These are phyloP conservation scores for Cystobasidium sp. DNA, from an alignment of 1,284 basidiomycete species.

Conservation along the genomic window DNA sequence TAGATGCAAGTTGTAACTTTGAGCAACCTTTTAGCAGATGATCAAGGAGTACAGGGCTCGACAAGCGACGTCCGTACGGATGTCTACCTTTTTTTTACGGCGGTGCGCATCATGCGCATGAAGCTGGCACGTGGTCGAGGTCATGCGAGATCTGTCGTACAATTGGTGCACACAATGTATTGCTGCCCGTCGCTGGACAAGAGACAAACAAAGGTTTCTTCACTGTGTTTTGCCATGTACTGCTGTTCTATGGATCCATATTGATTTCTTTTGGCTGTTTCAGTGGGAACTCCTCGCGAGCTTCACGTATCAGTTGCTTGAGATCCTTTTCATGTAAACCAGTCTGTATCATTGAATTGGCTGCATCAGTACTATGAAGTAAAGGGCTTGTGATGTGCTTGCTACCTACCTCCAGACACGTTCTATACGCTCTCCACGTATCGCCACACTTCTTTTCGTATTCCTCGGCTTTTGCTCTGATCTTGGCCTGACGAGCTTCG, in stretches of 20 bases:
- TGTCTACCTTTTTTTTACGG: no score
- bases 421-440: constrained; percentile 34
- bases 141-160: no score
- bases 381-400: no score
- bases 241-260: constrained; percentile 27
- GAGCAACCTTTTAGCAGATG: no score
- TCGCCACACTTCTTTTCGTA: constrained; percentile 40
- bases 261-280: constrained; percentile 39
- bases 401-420: constrained; percentile 31
- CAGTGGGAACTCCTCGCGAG: constrained; percentile 42
- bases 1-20: no score
- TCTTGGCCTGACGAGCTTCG: constrained; percentile 32
- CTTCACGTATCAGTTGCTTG: constrained; percentile 41
- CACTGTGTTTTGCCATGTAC: background rate
- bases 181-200: background rate
- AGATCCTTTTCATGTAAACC: constrained; percentile 40
- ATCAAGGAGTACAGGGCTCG: no score
- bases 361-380: background rate
- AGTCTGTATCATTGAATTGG: background rate
- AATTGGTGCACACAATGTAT: no score
- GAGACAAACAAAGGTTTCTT: background rate
- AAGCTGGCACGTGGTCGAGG: no score
- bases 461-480: constrained; percentile 33
- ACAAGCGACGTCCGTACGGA: no score
- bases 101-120: no score